These are phyloP conservation scores for Aspergillus kassunensis DNA, from an alignment of 495 filamentous ascomycete species.

Conservation along the genomic window DNA sequence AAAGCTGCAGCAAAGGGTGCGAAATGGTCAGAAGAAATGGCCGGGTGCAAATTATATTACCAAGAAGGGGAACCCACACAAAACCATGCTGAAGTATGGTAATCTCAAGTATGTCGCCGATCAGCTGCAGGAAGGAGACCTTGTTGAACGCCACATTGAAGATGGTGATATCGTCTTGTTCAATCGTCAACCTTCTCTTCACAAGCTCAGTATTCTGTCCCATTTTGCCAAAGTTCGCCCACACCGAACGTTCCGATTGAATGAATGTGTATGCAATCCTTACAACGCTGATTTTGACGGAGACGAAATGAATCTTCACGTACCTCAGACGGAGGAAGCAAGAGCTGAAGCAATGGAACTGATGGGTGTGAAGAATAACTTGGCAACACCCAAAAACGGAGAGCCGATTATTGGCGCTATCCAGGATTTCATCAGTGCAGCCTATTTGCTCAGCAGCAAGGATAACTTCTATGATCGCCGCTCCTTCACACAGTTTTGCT, in stretches of 20 bases:
- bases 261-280: slow-evolving; percentile 96
- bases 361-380: slow-evolving; percentile 97
- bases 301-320: slow-evolving; percentile 98
- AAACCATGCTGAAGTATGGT: slow-evolving; percentile 71
- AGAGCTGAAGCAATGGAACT: slow-evolving; percentile 90
- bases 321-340: slow-evolving; percentile 96
- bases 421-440: slow-evolving; percentile 96
- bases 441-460: slow-evolving; percentile 88
- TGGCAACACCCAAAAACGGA: slow-evolving; percentile 94
- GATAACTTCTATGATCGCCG: slow-evolving; percentile 87
- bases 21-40: slow-evolving; percentile 69
- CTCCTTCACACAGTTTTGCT: slow-evolving; percentile 82
- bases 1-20: slow-evolving; percentile 68
- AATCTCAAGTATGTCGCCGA: slow-evolving; percentile 62
- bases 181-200: slow-evolving; percentile 95
- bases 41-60: slow-evolving; percentile 82
- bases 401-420: slow-evolving; percentile 98
- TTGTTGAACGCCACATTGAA: slow-evolving; percentile 90
- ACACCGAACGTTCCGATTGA: slow-evolving; percentile 93
- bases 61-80: slow-evolving; percentile 65
- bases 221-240: slow-evolving; percentile 91
- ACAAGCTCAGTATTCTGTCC: slow-evolving; percentile 96
- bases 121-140: slow-evolving; percentile 73
- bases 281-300: slow-evolving; percentile 99
- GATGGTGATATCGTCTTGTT: slow-evolving; percentile 97